phyloP scores from a whole-genome alignment of 169 alveolate species.

The Cryptosporidium canis region DNA sequence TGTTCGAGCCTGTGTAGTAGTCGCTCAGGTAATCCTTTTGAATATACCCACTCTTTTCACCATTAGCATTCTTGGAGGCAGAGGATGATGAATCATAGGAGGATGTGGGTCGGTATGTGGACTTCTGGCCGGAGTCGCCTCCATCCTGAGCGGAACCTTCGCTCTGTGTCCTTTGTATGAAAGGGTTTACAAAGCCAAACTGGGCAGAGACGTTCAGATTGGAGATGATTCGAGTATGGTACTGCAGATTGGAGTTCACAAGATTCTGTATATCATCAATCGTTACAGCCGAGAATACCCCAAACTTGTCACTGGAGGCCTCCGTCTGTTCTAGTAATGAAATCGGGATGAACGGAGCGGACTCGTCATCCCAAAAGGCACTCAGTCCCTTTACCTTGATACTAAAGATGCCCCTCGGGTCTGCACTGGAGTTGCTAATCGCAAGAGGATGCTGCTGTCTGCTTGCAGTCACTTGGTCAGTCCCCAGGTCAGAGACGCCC shows the following conservation, averaged over 20 bases:
- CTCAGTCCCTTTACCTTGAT: slow-evolving; percentile 20
- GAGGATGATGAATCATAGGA: background rate
- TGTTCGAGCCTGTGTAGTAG: slow-evolving; percentile 26
- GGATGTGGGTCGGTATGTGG: background rate
- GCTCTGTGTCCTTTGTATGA: background rate
- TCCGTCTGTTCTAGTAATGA: slow-evolving; percentile 67
- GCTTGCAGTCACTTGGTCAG: background rate
- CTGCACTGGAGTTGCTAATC: slow-evolving; percentile 10
- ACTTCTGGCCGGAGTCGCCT: background rate
- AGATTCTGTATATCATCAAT: slow-evolving; percentile 65
- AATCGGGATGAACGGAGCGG: slow-evolving; percentile 68
- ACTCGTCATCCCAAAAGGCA: slow-evolving; percentile 69
- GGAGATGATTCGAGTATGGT: slow-evolving; percentile 45
- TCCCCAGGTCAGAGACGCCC: background rate
- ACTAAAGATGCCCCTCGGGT: slow-evolving; percentile 56
- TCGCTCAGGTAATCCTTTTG: background rate
- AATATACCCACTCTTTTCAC: background rate
- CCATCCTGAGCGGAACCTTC: background rate
- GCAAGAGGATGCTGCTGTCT: slow-evolving; percentile 6
- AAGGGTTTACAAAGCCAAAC: slow-evolving; percentile 62
- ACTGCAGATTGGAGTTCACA: slow-evolving; percentile 34
- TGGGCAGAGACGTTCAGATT: slow-evolving; percentile 55
- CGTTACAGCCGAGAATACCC: slow-evolving; percentile 68
- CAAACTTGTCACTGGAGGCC: slow-evolving; percentile 40
- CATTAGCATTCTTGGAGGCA: background rate